phyloP scores from a whole-genome alignment of 176 grass and related monocot genomes.

The Bonia amplexicaulis region DNA sequence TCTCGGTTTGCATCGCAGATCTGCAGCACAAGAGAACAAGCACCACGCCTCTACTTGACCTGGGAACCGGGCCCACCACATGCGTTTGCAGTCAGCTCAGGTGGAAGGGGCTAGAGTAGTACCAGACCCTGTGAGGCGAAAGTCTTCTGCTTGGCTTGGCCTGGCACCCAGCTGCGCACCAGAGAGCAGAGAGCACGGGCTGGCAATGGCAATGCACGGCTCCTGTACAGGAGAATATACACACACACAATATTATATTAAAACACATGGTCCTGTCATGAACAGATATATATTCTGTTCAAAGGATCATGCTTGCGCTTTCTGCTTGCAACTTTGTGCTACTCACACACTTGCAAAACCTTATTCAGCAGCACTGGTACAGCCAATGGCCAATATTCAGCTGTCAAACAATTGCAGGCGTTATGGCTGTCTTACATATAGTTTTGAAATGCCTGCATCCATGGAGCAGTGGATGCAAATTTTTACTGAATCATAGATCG shows the following conservation, averaged over 20 bases:
- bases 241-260: neutral
- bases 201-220: slow-evolving; percentile 1
- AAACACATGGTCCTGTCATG: neutral
- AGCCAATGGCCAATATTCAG: neutral
- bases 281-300: slow-evolving; percentile 16
- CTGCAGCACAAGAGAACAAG: slow-evolving; percentile 7
- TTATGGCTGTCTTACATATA: neutral
- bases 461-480: neutral
- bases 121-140: slow-evolving; percentile 14
- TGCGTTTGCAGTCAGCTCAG: slow-evolving; percentile 19
- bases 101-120: neutral
- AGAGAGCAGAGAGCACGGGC: slow-evolving; percentile 24
- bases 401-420: neutral
- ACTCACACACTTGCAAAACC: neutral
- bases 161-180: slow-evolving; percentile 14
- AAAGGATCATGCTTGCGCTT: neutral
- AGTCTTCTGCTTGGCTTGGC: slow-evolving; percentile 41
- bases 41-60: neutral
- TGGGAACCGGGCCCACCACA: neutral
- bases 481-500: neutral
- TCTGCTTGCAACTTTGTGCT: neutral
- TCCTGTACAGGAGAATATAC: neutral
- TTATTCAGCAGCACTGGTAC: neutral
- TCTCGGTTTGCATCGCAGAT: neutral
- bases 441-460: neutral